Base-by-base conservation (phyloP, 2,329 filamentous ascomycete species). In the Cercospora janseana region DNA sequence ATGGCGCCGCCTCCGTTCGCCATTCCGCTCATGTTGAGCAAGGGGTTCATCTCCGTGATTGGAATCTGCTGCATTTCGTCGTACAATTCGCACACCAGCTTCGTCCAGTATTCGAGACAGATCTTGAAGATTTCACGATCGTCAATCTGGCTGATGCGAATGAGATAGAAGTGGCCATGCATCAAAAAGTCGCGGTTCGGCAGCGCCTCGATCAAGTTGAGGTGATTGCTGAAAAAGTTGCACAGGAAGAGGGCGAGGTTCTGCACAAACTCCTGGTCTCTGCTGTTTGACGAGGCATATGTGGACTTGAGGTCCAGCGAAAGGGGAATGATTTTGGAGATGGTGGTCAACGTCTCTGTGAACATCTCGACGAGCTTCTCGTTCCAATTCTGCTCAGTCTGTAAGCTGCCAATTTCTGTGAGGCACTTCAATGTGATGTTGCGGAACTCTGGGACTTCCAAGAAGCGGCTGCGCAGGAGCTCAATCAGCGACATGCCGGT, bases 81-180 rank as follows among this genome's bases (percentile, higher is more conserved):
- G 69, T 97, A 98, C 16, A 98, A 80, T 71, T 97, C 93, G 66
- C 95, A 92, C 5, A 98, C 94, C 43, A 97, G 80, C 73, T 96
- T 97, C 28, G 94, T 93, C 93, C 93, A 98, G 75, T 98, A 98
- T 70, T 98, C 94, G 56, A 98, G 77, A 68, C 88, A 95, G 66
- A 98, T 98, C 79, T 98, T 98, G 82, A 98, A 98, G 58, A 98
- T 95, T 70, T 98, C 93, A 47, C 93, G 86, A 66, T 98, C 94
- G 61, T 98, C 93, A 60, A 98, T 98, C 73, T 98, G 91, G 40
- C 91, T 96, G 70, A 98, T 96, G 56, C 92, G 86, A 65, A 98
- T 96, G 10, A 98, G 83, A 71, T 98, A 98, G 72, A 95, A 97
- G 72, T 98, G 93, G 13, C 89, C 92, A 66, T 98, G 93, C 1